These are phyloP conservation scores for Cercospora citrullina DNA, from an alignment of 2,329 filamentous ascomycete genomes.

Conservation along the genomic window DNA sequence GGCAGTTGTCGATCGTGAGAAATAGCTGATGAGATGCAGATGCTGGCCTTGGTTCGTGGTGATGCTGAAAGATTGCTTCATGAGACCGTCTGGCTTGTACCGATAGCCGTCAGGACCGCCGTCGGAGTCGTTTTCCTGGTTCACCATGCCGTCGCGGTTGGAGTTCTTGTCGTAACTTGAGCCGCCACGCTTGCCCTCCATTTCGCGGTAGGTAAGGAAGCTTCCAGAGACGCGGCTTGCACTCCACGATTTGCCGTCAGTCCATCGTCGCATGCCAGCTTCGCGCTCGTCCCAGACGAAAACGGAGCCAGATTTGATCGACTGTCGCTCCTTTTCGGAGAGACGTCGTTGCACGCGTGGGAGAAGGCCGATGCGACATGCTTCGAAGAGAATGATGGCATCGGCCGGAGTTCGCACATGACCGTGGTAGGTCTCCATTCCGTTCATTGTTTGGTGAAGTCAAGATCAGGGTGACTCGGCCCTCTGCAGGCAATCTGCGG, in stretches of 20 bases:
- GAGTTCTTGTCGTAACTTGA: constrained; percentile 57
- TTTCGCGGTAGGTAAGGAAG: constrained; percentile 95
- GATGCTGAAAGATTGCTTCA: constrained; percentile 99
- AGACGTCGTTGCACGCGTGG: constrained; percentile 89
- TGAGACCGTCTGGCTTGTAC: constrained; percentile 93
- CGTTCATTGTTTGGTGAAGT: constrained; percentile 21
- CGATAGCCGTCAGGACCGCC: constrained; percentile 81
- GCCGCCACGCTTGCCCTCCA: constrained; percentile 95
- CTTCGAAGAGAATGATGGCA: constrained; percentile 98
- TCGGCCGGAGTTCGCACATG: constrained; percentile 93
- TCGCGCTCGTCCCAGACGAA: constrained; percentile 99
- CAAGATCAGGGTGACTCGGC: not conserved
- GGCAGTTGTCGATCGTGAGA: constrained; percentile 74
- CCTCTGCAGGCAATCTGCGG: not conserved
- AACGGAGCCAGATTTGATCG: constrained; percentile 92
- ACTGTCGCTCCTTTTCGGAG: constrained; percentile 95
- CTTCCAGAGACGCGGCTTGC: constrained; percentile 95
- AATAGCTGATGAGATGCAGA: constrained; percentile 97
- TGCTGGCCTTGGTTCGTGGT: constrained; percentile 88
- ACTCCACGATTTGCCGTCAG: constrained; percentile 98
- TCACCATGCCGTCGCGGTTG: constrained; percentile 74
- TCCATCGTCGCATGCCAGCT: constrained; percentile 97
- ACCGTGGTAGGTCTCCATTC: constrained; percentile 95
- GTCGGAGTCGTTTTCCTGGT: constrained; percentile 78
- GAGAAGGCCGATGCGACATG: constrained; percentile 82